Evolutionary conservation across 768 basidiomycete genomes (phyloP).

Genomic region (Suillus variegatus): DNA sequence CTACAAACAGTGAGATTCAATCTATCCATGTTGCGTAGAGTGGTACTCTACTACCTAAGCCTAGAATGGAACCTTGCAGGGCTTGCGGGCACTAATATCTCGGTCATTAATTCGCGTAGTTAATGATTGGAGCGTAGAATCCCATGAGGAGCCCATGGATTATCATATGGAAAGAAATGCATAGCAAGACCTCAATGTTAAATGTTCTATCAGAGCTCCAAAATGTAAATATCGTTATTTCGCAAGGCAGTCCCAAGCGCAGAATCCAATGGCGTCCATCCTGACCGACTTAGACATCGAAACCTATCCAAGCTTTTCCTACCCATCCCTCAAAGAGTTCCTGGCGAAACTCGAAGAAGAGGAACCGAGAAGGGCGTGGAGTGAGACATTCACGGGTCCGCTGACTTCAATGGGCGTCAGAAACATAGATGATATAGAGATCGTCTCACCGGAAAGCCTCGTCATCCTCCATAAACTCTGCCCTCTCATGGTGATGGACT

Average conservation of each 20-base stretch:
- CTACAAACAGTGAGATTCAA: too few relatives aligned
- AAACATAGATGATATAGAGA: conserved; percentile 3
- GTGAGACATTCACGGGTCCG: not conserved
- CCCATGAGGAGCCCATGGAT: not conserved
- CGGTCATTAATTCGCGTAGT: too few relatives aligned
- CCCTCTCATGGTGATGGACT: not conserved
- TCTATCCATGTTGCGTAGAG: too few relatives aligned
- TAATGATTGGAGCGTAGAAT: too few relatives aligned
- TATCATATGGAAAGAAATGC: not conserved
- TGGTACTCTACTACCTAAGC: too few relatives aligned
- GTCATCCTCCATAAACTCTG: not conserved
- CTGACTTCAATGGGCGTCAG: conserved; percentile 2
- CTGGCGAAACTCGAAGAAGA: not conserved
- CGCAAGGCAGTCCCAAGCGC: not conserved
- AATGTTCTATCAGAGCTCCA: not conserved
- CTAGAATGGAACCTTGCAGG: too few relatives aligned
- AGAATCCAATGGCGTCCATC: not conserved
- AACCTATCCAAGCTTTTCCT: not conserved
- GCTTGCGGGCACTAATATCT: too few relatives aligned
- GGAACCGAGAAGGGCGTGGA: not conserved
- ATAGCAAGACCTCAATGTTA: not conserved
- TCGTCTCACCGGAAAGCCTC: conserved; percentile 1
- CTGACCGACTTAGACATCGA: not conserved
- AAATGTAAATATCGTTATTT: not conserved
- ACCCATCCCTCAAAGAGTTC: conserved; percentile 2